phyloP scores from a whole-genome alignment of 2,329 filamentous ascomycete genomes.

The Leptographium wingfieldii region DNA sequence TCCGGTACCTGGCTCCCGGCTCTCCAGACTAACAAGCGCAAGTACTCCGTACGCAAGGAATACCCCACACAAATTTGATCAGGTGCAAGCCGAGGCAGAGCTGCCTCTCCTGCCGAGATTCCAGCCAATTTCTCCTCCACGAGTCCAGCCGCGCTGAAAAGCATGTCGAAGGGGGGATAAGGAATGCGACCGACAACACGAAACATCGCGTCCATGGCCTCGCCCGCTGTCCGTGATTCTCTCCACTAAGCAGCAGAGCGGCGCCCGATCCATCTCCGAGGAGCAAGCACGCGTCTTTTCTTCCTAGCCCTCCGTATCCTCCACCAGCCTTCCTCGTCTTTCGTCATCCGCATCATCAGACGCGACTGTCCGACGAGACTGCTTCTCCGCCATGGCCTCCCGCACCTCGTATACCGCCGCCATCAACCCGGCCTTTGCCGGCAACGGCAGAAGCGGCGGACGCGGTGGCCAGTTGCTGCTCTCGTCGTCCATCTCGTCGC shows the following conservation, averaged over 20 bases:
- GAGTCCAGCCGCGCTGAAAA: neutral
- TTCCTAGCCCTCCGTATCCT: neutral
- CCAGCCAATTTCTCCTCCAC: neutral
- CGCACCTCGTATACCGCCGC: slow-evolving; percentile 29
- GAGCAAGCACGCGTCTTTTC: neutral
- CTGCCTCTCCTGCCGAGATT: neutral
- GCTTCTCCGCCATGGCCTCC: slow-evolving; percentile 26
- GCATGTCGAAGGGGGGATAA: neutral
- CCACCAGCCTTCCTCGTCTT: neutral
- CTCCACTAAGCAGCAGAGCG: neutral
- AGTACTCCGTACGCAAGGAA: neutral
- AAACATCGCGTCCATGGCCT: slow-evolving; percentile 3
- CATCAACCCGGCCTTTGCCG: slow-evolving; percentile 35
- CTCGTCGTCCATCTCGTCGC: slow-evolving; percentile 42
- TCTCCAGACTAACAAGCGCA: neutral
- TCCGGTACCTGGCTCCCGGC: too few relatives aligned
- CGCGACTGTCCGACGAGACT: neutral
- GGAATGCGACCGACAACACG: slow-evolving; percentile 1
- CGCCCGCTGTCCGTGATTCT: neutral
- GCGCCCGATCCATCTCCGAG: too few relatives aligned
- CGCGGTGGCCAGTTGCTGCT: slow-evolving; percentile 19
- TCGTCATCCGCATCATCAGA: neutral
- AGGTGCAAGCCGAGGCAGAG: slow-evolving; percentile 9
- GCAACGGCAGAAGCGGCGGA: slow-evolving; percentile 16
- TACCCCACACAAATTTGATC: neutral